A percentile compares a stretch with the other conserved stretches of the same genome.
Evolutionary conservation across 345 rosid genomes (phyloP).

Genomic region (Chamaenerion angustifolium): DNA sequence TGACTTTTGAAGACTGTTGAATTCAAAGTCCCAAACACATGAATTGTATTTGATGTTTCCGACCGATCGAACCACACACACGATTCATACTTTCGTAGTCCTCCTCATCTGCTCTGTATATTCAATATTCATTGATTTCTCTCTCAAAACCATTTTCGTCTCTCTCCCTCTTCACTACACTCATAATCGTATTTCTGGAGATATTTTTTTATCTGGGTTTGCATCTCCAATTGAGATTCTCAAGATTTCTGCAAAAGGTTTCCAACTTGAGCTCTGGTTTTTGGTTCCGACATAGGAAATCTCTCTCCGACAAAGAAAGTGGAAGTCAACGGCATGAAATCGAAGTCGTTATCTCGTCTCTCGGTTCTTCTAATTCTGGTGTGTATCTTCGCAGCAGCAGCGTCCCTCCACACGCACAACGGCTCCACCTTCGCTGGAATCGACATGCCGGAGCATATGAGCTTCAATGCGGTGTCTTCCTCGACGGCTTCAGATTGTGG

Average conservation of each 20-base stretch:
- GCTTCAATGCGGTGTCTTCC: slow-evolving; percentile 63
- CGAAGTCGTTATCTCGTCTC: slow-evolving; percentile 19
- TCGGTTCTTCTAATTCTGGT: slow-evolving; percentile 22
- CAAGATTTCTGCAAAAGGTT: slow-evolving; percentile 1
- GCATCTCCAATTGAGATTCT: neutral
- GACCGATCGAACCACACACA: neutral
- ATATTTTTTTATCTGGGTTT: neutral
- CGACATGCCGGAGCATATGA: slow-evolving; percentile 47
- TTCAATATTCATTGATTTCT: neutral
- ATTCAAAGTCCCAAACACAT: slow-evolving; percentile 22
- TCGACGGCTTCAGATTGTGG: slow-evolving; percentile 44
- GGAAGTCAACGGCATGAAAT: slow-evolving; percentile 31
- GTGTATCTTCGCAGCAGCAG: slow-evolving; percentile 20
- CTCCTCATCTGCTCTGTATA: neutral
- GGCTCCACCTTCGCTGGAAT: slow-evolving; percentile 45
- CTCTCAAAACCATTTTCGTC: too few relatives aligned
- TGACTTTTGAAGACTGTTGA: slow-evolving; percentile 4
- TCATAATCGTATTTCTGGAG: neutral
- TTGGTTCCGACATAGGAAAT: slow-evolving; percentile 6
- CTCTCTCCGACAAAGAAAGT: too few relatives aligned
- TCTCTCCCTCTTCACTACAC: too few relatives aligned
- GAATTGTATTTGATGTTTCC: slow-evolving; percentile 8
- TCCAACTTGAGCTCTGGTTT: slow-evolving; percentile 1
- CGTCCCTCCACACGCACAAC: slow-evolving; percentile 27
- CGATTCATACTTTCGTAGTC: too few relatives aligned